phyloP scores from a whole-genome alignment of 75 land plant genomes.

The Cryptomeria japonica region DNA sequence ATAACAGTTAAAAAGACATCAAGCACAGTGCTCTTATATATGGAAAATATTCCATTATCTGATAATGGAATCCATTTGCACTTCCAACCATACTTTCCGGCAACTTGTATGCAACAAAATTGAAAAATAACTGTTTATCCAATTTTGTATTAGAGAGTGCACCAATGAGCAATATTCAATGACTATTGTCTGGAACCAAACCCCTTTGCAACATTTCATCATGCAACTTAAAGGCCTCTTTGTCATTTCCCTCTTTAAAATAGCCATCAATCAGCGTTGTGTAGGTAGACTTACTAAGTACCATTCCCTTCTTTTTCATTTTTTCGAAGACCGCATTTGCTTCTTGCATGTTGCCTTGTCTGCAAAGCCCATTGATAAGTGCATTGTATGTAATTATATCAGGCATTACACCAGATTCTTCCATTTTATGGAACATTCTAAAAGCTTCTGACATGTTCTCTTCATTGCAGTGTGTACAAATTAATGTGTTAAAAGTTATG shows the following conservation, averaged over 20 bases:
- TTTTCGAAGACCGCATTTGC: constrained; percentile 43
- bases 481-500: constrained; percentile 76
- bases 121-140: not conserved
- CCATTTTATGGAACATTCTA: constrained; percentile 45
- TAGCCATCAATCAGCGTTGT: constrained; percentile 76
- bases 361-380: constrained; percentile 58
- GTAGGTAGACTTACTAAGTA: constrained; percentile 72
- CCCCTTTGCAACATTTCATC: constrained; percentile 74
- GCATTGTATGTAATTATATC: constrained; percentile 59
- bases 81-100: not conserved
- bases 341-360: constrained; percentile 53
- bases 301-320: constrained; percentile 44
- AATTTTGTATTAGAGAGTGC: not conserved
- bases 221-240: constrained; percentile 67
- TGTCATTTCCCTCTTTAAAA: constrained; percentile 39
- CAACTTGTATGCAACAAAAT: not conserved
- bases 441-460: constrained; percentile 58
- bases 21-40: not conserved
- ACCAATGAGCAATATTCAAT: constrained; percentile 11
- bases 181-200: constrained; percentile 53
- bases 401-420: constrained; percentile 40
- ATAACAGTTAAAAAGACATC: not conserved
- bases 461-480: constrained; percentile 58
- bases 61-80: not conserved
- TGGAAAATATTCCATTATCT: not conserved